These are phyloP conservation scores for Alternaria gansuensis DNA, from an alignment of 2,329 filamentous ascomycete genomes.

Conservation along the genomic window DNA sequence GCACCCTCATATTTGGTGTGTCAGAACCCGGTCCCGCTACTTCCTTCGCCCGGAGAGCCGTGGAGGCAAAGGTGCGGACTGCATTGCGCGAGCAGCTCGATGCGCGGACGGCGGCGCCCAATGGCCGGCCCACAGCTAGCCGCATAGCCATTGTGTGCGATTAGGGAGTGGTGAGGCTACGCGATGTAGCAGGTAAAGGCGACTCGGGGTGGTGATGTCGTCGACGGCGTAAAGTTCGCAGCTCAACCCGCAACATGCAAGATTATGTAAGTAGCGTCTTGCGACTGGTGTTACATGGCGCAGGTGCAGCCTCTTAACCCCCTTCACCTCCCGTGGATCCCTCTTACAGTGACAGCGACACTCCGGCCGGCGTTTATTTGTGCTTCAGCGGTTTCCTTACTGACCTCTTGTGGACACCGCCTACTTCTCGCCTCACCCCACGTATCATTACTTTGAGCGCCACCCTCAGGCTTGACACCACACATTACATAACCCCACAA, in stretches of 20 bases:
- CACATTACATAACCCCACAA: conserved; percentile 15
- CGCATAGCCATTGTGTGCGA: conserved; percentile 53
- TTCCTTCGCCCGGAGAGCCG: conserved; percentile 56
- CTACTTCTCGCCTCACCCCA: conserved; percentile 18
- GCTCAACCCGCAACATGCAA: conserved; percentile 22
- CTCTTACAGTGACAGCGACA: conserved; percentile 28
- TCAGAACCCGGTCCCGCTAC: conserved; percentile 54
- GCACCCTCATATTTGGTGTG: conserved; percentile 59
- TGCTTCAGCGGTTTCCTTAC: conserved; percentile 32
- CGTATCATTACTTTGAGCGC: conserved; percentile 32
- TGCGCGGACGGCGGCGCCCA: conserved; percentile 50
- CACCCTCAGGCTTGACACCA: conserved; percentile 34
- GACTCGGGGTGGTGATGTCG: conserved; percentile 36
- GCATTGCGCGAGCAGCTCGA: conserved; percentile 45
- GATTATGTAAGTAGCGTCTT: conserved; percentile 28
- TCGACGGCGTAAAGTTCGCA: conserved; percentile 35
- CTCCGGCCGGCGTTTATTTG: conserved; percentile 47
- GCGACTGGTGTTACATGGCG: conserved; percentile 29
- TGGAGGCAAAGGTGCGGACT: conserved; percentile 56
- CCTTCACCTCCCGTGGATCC: conserved; percentile 36
- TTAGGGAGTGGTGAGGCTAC: conserved; percentile 30
- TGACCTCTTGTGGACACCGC: conserved; percentile 12
- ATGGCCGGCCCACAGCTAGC: conserved; percentile 52
- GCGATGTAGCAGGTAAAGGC: conserved; percentile 37
- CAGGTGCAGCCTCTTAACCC: conserved; percentile 37